Evolutionary conservation across 1,284 basidiomycete species (phyloP), one percentile per base, ranked within the genome.

Genomic region (Erythrobasidium hasegawianum): DNA sequence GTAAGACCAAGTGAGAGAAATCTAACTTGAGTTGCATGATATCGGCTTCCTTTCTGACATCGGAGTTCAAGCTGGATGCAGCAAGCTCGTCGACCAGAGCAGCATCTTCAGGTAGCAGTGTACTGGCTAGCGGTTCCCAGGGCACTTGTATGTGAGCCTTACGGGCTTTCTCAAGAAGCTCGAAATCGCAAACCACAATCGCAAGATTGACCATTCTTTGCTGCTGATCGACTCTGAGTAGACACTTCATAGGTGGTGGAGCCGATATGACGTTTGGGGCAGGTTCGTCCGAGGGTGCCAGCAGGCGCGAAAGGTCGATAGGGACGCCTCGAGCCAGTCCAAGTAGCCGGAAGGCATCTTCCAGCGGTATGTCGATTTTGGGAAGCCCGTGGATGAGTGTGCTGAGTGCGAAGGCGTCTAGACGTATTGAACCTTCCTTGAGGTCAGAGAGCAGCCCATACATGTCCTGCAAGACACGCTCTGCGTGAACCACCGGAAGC

Each of bases 111-210:
- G 4, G 33, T 11, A 33, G 33, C 11, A 33, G 33, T 11, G 33
- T 5, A 14, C 43, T 47, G 16, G 43, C n/a, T 16, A 56, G n/a
- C 16, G 61, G 53, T 2, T 52, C 10, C 61, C 61, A 64, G 2
- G 61, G 61, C 40, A 64, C 18, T 22, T 64, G 61, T 24, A 47
- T 40, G 7, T 14, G 41, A 26, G 55, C 61, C 10, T 18, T 8
- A 9, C 29, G 40, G 4, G 53, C 61, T 9, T 54, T 52, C n/a
- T 64, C 61, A 40, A 56, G 56, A 3, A 64, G 52, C 8, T 11
- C 53, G 1, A 64, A 24, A 47, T 64, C 54, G 16, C 53, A 38
- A 18, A 45, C 39, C 33, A 29, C 38, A 13, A 41, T 53, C 7
- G 61, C 61, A 14, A 53, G 40, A 1, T 29, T 11, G n/a, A 49